These are phyloP conservation scores for Chaetomium cochliodes DNA, from an alignment of 495 filamentous ascomycete species.

Conservation along the genomic window DNA sequence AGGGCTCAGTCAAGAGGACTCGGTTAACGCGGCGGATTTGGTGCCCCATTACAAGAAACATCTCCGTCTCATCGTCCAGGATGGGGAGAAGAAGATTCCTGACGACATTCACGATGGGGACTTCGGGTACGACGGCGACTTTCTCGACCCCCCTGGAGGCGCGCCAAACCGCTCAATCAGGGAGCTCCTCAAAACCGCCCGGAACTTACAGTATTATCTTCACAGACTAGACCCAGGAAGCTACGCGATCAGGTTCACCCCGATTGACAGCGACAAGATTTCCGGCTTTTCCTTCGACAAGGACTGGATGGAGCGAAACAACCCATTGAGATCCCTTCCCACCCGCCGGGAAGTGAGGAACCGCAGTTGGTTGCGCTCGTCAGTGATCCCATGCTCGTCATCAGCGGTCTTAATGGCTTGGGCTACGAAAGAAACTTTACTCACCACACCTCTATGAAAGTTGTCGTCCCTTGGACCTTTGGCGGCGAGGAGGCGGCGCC, in stretches of 20 bases:
- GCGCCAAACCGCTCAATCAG: too few relatives aligned
- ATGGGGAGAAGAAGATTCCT: too few relatives aligned
- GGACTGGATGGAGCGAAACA: neutral
- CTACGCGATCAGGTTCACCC: neutral
- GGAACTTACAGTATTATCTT: neutral
- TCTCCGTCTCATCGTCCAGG: neutral
- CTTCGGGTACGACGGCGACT: too few relatives aligned
- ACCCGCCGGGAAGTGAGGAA: neutral
- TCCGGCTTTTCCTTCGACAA: neutral
- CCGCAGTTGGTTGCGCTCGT: neutral
- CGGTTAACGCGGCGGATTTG: neutral
- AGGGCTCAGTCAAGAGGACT: neutral
- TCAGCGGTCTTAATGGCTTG: neutral
- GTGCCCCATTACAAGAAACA: neutral
- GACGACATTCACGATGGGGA: too few relatives aligned
- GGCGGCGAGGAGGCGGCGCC: neutral
- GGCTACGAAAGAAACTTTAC: neutral
- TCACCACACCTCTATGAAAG: neutral
- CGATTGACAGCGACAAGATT: neutral
- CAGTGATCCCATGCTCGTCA: neutral
- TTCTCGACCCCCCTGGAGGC: too few relatives aligned
- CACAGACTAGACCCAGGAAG: neutral
- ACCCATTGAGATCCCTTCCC: neutral
- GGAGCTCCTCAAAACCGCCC: too few relatives aligned
- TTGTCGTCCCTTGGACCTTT: neutral